Base-by-base conservation (phyloP, 2,329 filamentous ascomycete species). In the Aplosporella prunicola region DNA sequence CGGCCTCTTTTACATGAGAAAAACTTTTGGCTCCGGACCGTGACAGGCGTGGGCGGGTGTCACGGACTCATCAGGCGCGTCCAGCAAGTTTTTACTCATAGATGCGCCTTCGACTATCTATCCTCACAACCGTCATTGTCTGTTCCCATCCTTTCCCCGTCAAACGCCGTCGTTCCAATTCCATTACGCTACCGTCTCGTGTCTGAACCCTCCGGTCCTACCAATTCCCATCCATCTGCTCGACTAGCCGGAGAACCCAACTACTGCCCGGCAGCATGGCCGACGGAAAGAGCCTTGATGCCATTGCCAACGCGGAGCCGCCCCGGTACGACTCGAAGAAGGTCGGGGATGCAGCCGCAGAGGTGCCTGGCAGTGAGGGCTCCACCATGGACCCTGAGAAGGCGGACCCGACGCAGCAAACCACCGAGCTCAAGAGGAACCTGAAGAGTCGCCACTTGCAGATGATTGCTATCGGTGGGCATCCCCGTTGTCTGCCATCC, bases 391-490 rank as follows among this genome's bases (percentile, higher is more conserved):
- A 61, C 43, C 29, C 55, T 8, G 58, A 62, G 48, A 60, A 61
- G 49, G 55, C 58, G 45, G 40, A 38, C 20, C 39, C 50, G 5
- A 43, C 47, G 6, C 43, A 44, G 25, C 20, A 32, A 25, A 40
- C 46, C 8, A 47, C 50, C 15, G 43, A 56, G 36, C 48, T 62
- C 15, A 51, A 61, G 35, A 51, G 58, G 39, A 58, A 57, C 40
- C 47, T 61, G 23, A 56, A 54, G 18, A 52, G 49, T 39, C 50
- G 57, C 25, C 58, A 61, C 43, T 43, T 61, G 32, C 57, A 61
- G 35, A 58, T 61, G 38, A 57, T 61, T 27, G 58, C 58, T 7
- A 59, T 61, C 42, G 58, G 58, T 57, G 43, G 16, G 50, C 44
- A 8, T 20, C 27, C 14, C 18, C 20, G 14, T 22, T 2, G 2